phyloP scores from a whole-genome alignment of 2,329 filamentous ascomycete species.

The Boeremia lycopersici region DNA sequence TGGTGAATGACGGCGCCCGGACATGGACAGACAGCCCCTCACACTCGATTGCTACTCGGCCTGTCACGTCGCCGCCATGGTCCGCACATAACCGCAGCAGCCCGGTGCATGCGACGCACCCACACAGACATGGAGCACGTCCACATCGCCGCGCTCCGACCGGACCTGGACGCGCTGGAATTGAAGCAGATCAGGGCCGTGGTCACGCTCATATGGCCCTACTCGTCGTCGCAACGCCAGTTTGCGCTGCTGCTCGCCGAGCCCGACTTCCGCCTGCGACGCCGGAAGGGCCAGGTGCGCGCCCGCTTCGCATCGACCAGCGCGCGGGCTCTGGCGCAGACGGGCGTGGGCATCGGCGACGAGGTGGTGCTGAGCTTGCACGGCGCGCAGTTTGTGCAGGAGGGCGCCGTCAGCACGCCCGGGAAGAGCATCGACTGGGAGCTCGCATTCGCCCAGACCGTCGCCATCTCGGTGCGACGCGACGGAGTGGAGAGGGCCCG shows the following conservation, averaged over 20 bases:
- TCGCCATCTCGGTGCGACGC: constrained; percentile 49
- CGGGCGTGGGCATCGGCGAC: constrained; percentile 78
- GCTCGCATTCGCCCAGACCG: constrained; percentile 53
- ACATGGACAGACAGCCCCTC: not conserved
- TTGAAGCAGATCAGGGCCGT: constrained; percentile 65
- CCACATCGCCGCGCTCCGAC: constrained; percentile 42
- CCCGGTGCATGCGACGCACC: constrained; percentile 12
- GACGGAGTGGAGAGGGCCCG: constrained; percentile 56
- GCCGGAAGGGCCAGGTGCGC: constrained; percentile 78
- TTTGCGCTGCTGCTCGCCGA: constrained; percentile 84
- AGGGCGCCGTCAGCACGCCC: constrained; percentile 61
- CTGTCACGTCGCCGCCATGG: constrained; percentile 3
- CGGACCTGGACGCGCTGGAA: constrained; percentile 36
- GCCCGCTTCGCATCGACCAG: constrained; percentile 73
- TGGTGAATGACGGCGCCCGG: not conserved
- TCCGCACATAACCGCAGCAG: not conserved
- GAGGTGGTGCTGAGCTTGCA: constrained; percentile 71
- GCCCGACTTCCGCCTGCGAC: constrained; percentile 79
- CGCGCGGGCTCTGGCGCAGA: constrained; percentile 71
- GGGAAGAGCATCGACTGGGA: constrained; percentile 65
- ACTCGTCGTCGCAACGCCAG: constrained; percentile 75
- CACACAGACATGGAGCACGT: constrained; percentile 33
- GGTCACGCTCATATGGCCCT: constrained; percentile 90
- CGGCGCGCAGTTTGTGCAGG: constrained; percentile 68
- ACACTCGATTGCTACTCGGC: not conserved